These are phyloP conservation scores for Sordariomycetes sp. DNA, from an alignment of 2,329 filamentous ascomycete genomes.

Conservation along the genomic window DNA sequence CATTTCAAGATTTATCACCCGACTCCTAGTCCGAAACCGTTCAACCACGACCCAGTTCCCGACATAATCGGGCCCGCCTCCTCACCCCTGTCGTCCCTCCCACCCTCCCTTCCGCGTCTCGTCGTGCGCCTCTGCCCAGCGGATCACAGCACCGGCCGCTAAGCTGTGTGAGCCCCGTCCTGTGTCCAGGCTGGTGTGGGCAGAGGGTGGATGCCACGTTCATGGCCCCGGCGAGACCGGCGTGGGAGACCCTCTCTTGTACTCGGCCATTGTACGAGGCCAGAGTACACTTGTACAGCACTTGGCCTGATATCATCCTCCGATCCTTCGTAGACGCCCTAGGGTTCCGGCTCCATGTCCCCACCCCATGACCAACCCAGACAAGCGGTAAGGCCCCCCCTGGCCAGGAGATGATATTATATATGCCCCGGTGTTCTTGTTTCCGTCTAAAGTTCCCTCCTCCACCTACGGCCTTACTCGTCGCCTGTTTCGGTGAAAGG, in stretches of 20 bases:
- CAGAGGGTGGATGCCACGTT: neutral
- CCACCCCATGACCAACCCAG: neutral
- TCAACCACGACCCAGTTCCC: neutral
- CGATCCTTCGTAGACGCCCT: neutral
- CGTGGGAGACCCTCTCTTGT: neutral
- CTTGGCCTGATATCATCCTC: neutral
- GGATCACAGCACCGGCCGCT: neutral
- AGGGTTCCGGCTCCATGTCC: neutral
- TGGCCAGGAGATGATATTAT: neutral
- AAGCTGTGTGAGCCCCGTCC: neutral
- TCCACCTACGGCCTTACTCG: neutral
- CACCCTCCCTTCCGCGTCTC: neutral
- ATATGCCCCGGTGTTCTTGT: neutral
- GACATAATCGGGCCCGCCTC: neutral
- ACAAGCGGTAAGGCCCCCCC: neutral
- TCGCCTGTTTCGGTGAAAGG: neutral
- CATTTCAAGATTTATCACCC: constrained; percentile 20
- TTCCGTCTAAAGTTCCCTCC: neutral
- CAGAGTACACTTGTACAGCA: neutral
- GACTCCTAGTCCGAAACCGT: constrained; percentile 10
- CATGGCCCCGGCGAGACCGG: neutral
- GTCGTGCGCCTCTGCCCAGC: neutral
- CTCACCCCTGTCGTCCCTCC: neutral
- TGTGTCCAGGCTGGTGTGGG: neutral
- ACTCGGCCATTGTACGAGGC: neutral